A percentile compares a stretch with the other conserved stretches of the same genome.
Evolutionary conservation across 345 rosid species (phyloP).

Genomic region (Raphanus raphanistrum): DNA sequence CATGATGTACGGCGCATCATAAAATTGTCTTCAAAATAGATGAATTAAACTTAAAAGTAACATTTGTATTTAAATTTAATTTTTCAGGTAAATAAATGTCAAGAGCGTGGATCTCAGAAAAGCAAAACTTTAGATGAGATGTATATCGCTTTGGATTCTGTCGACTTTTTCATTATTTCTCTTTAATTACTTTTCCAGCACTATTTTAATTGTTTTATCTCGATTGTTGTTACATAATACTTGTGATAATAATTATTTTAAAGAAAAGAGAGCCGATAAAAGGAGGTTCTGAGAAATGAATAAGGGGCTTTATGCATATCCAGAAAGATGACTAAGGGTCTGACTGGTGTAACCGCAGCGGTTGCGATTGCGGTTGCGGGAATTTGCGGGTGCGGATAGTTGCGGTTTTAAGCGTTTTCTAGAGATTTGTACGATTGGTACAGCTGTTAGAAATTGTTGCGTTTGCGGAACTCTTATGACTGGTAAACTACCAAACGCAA

Average conservation of each 20-base stretch:
- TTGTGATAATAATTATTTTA: conserved; percentile 25
- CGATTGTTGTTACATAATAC: conserved; percentile 37
- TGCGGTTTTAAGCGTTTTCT: too few relatives aligned
- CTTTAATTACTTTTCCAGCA: conserved; percentile 23
- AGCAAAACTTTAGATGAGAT: conserved; percentile 20
- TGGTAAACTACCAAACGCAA: too few relatives aligned
- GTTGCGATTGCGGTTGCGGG: too few relatives aligned
- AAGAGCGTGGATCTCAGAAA: conserved; percentile 37
- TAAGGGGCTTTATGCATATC: conserved; percentile 24
- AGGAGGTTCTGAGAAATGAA: conserved; percentile 11
- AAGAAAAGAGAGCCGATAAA: conserved; percentile 12
- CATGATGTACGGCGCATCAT: background rate
- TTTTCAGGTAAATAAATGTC: conserved; percentile 37
- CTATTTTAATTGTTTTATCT: conserved; percentile 31
- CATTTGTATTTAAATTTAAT: background rate
- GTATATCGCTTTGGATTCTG: conserved; percentile 36
- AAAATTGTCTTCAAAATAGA: background rate
- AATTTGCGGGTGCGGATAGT: too few relatives aligned
- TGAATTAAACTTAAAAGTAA: background rate
- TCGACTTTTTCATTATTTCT: conserved; percentile 8
- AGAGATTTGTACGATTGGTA: too few relatives aligned
- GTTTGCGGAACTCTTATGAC: too few relatives aligned
- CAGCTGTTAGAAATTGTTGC: too few relatives aligned
- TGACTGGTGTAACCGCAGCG: too few relatives aligned
- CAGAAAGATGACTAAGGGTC: conserved; percentile 23